Base-by-base conservation (phyloP, 495 filamentous ascomycete genomes). In the Penicillium turbatum region DNA sequence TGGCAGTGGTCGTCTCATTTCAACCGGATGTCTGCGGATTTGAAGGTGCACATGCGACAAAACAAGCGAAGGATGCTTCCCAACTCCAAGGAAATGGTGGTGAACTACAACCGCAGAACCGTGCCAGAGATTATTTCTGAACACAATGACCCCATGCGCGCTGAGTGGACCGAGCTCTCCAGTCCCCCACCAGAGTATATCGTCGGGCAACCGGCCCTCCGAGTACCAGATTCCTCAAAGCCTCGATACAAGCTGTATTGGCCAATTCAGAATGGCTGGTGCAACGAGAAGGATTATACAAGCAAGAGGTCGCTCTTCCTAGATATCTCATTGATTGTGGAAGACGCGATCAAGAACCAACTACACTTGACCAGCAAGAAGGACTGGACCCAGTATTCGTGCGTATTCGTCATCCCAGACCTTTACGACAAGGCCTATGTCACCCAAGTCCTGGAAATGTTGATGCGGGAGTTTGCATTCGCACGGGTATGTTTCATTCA, bases 351-450 rank as follows among this genome's bases (percentile, higher is more conserved):
- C 58, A 86, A 86, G 51, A 82, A 75, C 19, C 89, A 98, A 62
- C 74, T 98, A 31, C 87, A 85, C 3, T 67, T 98, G 36, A 84
- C 77, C 30, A 84, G 82, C 49, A 89, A 83, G 60, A 86, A 84
- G 46, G 84, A 92, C n/a, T 91, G 88, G 85, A 78, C 79, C 35
- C 86, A 92, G 64, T 97, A 97, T 67, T 88, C 88, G 43, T 96
- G 91, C 61, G 92, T 96, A 4, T 89, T 97, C 56, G 84, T 98
- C 38, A 90, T 98, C 13, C 95, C 93, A 2, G 93, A 98, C 64
- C 79, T 98, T 1, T 98, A 97, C 70, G 93, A 98, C 67, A 92
- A 93, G 61, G 81, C 80, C 15, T 96, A 97, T 60, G 88, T 97
- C 15, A 86, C 85, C n/a, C 80, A 84, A 45, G 72, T 89, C 11